A percentile compares a stretch with the other conserved stretches of the same genome.
phyloP scores from a whole-genome alignment of 805 yeast species.

The Grigorovia yakushimaensis region DNA sequence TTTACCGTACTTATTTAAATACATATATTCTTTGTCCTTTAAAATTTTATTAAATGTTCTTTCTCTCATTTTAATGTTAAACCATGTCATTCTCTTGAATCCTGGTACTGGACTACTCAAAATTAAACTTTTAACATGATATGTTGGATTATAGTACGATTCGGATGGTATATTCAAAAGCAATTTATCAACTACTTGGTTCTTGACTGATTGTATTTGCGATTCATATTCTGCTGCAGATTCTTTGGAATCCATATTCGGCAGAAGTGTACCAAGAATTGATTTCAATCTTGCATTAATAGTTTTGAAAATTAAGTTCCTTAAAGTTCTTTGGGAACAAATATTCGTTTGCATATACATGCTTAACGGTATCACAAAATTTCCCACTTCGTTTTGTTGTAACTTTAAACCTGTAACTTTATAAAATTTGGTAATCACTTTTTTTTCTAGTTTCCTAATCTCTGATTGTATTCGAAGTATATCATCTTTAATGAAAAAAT shows the following conservation, averaged over 20 bases:
- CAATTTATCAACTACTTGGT: slow-evolving; percentile 11
- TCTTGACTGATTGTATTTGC: slow-evolving; percentile 9
- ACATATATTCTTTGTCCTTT: slow-evolving; percentile 16
- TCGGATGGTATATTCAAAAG: slow-evolving; percentile 16
- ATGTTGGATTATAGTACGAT: slow-evolving; percentile 12
- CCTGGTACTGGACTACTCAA: slow-evolving; percentile 21
- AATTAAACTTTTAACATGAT: slow-evolving; percentile 21
- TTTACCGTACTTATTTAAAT: slow-evolving; percentile 10
- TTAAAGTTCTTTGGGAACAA: slow-evolving; percentile 11
- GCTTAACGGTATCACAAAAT: slow-evolving; percentile 15
- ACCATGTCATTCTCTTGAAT: slow-evolving; percentile 29
- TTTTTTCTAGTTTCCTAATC: slow-evolving; percentile 13
- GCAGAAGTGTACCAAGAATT: slow-evolving; percentile 7
- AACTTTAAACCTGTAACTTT: slow-evolving; percentile 17
- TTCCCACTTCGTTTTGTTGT: slow-evolving; percentile 12
- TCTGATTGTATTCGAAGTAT: slow-evolving; percentile 15
- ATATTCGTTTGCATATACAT: slow-evolving; percentile 20
- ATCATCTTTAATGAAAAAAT: slow-evolving; percentile 23
- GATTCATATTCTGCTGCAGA: slow-evolving; percentile 12
- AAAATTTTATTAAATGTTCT: slow-evolving; percentile 18
- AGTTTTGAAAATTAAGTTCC: slow-evolving; percentile 12
- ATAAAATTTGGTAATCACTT: slow-evolving; percentile 18
- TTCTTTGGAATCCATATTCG: slow-evolving; percentile 14
- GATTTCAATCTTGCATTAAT: slow-evolving; percentile 11
- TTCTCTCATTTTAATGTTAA: slow-evolving; percentile 20